Evolutionary conservation across 768 basidiomycete species (phyloP).

Genomic region (Termitomyces sp.): DNA sequence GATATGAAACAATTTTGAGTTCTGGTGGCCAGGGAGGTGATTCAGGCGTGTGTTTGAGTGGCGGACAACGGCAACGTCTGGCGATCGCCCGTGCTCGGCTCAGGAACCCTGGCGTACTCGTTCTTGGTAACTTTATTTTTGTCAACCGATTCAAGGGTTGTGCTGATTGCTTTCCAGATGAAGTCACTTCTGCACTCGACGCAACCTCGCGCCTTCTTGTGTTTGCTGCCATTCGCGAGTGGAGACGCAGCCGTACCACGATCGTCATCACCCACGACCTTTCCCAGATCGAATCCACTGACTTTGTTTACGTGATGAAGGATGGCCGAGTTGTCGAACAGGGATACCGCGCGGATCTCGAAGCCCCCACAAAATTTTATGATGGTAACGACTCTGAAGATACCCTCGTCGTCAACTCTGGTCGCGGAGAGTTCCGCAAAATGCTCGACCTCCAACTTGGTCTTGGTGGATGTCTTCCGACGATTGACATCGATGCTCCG

Average conservation of each 20-base stretch:
- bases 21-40: slow-evolving; percentile 35
- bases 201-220: slow-evolving; percentile 83
- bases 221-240: slow-evolving; percentile 61
- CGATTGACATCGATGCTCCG: slow-evolving; percentile 43
- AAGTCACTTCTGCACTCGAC: slow-evolving; percentile 83
- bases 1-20: slow-evolving; percentile 82
- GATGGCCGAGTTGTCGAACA: slow-evolving; percentile 79
- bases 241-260: slow-evolving; percentile 78
- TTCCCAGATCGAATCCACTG: slow-evolving; percentile 63
- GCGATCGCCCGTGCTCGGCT: slow-evolving; percentile 85
- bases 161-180: slow-evolving; percentile 39
- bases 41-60: slow-evolving; percentile 64
- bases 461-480: slow-evolving; percentile 46
- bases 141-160: not conserved
- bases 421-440: slow-evolving; percentile 60
- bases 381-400: not conserved
- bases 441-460: slow-evolving; percentile 59
- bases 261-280: slow-evolving; percentile 97
- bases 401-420: slow-evolving; percentile 17
- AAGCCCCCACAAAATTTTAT: slow-evolving; percentile 26
- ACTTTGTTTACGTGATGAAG: slow-evolving; percentile 93
- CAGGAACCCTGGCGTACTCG: slow-evolving; percentile 81
- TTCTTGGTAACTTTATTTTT: slow-evolving; percentile 68
- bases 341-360: slow-evolving; percentile 81
- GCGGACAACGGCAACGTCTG: slow-evolving; percentile 89